Percentiles rank a stretch among this genome's conserved stretches.
These are phyloP conservation scores for Podospora anserina DNA, from an alignment of 495 filamentous ascomycete species.

Conservation along the genomic window DNA sequence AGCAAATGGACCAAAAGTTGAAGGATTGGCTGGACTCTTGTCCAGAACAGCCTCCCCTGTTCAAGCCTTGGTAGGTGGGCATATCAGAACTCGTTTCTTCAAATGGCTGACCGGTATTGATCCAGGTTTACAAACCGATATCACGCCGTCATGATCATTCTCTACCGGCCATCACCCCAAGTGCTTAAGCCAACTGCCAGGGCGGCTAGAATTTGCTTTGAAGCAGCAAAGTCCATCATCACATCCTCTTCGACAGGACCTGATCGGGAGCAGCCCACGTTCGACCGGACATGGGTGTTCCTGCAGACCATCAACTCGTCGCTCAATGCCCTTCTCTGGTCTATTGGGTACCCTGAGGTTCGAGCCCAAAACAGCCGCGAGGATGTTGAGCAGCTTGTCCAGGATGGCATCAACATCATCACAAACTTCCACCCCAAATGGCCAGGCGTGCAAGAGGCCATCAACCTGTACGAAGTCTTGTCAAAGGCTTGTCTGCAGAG, in stretches of 20 bases:
- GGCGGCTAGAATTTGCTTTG: conserved; percentile 75
- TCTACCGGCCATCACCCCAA: conserved; percentile 86
- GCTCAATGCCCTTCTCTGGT: conserved; percentile 84
- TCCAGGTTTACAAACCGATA: conserved; percentile 72
- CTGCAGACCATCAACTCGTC: conserved; percentile 81
- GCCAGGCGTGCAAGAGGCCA: conserved; percentile 83
- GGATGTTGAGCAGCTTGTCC: conserved; percentile 67
- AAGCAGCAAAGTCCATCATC: conserved; percentile 77
- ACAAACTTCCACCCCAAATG: conserved; percentile 72
- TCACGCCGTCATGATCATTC: conserved; percentile 79
- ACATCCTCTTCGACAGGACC: conserved; percentile 58
- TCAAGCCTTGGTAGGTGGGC: conserved; percentile 49
- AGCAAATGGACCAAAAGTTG: conserved; percentile 71
- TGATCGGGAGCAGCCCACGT: conserved; percentile 67
- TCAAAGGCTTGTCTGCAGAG: conserved; percentile 79
- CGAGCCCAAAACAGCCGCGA: conserved; percentile 64
- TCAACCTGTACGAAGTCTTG: conserved; percentile 73
- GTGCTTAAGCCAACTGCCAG: conserved; percentile 73
- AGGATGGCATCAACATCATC: conserved; percentile 70
- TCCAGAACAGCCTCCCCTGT: conserved; percentile 48
- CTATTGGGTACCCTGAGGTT: conserved; percentile 78
- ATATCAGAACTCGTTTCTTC: not conserved
- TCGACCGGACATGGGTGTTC: conserved; percentile 91
- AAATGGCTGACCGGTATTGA: not conserved
- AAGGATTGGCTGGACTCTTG: conserved; percentile 60